Evolutionary conservation across 768 basidiomycete genomes (phyloP).

Genomic region (Boletus reticuloceps): DNA sequence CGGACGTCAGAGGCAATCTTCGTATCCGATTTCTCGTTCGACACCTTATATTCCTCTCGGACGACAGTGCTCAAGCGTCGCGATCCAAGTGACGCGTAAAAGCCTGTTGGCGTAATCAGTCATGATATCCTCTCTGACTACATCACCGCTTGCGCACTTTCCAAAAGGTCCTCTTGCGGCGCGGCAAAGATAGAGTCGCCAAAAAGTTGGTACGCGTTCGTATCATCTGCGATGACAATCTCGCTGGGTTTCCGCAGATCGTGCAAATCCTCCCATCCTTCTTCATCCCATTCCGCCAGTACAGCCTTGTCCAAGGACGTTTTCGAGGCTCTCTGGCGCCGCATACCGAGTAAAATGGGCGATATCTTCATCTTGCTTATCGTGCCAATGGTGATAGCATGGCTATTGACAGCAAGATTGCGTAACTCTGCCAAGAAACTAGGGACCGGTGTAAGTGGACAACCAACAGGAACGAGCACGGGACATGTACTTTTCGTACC

Average conservation of each 20-base stretch:
- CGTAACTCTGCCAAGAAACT: constrained; percentile 84
- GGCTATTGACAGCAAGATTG: constrained; percentile 76
- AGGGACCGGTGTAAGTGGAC: background rate
- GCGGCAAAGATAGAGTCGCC: constrained; percentile 72
- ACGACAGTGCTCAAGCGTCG: constrained; percentile 69
- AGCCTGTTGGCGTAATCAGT: constrained; percentile 39
- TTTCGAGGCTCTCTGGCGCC: constrained; percentile 45
- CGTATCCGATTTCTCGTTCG: constrained; percentile 47
- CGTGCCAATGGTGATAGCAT: constrained; percentile 46
- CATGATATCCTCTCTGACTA: background rate
- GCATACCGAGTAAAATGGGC: constrained; percentile 72
- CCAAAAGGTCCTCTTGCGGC: constrained; percentile 88
- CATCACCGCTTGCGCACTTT: constrained; percentile 46
- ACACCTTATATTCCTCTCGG: constrained; percentile 70
- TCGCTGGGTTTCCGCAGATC: constrained; percentile 68
- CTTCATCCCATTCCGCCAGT: constrained; percentile 47
- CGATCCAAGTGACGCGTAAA: constrained; percentile 78
- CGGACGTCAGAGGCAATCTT: constrained; percentile 52
- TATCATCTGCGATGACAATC: constrained; percentile 85
- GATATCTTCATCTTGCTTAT: constrained; percentile 64
- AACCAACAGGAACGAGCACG: background rate
- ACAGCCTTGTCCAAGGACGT: constrained; percentile 19
- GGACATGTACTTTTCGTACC: constrained; percentile 58
- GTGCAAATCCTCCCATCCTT: constrained; percentile 70
- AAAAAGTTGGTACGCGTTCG: constrained; percentile 76